Conservation (phyloP, 352 stramenopile species). For the Globisporangium alternatum region DNA sequence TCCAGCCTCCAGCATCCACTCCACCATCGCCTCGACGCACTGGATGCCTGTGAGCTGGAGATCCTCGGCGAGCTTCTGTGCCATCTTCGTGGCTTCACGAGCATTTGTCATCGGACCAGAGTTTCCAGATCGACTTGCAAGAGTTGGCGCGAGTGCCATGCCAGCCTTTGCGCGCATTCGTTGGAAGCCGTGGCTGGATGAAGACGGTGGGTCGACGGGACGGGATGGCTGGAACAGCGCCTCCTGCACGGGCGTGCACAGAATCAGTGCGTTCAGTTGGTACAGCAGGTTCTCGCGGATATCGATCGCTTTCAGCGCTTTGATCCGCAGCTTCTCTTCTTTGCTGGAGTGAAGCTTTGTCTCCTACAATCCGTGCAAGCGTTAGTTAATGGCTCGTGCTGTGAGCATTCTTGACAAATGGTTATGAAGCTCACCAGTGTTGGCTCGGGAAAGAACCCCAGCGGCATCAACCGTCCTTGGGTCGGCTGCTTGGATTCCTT, state of each 20-base stretch:
- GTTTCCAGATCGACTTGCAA: conserved; percentile 12
- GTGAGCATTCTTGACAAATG: too few relatives aligned
- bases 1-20: conserved; percentile 79
- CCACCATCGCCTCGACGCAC: conserved; percentile 72
- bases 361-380: conserved; percentile 15
- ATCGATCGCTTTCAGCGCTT: conserved; percentile 66
- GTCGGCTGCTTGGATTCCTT: conserved; percentile 11
- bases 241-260: conserved; percentile 66
- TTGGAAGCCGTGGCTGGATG: conserved; percentile 23
- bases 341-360: conserved; percentile 29
- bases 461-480: conserved; percentile 28
- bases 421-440: conserved; percentile 5
- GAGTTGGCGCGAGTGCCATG: conserved; percentile 36
- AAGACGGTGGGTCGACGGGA: conserved; percentile 27
- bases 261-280: conserved; percentile 64
- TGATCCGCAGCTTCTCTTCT: conserved; percentile 71
- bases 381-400: background rate
- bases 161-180: conserved; percentile 40
- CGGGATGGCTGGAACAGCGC: conserved; percentile 47
- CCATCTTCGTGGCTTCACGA: conserved; percentile 64
- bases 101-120: conserved; percentile 54
- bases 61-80: conserved; percentile 61
- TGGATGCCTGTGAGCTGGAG: conserved; percentile 66
- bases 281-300: conserved; percentile 64
- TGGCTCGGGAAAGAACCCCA: conserved; percentile 28